These are phyloP conservation scores for Kokia cookei DNA, from an alignment of 441 rosid species.

Conservation along the genomic window DNA sequence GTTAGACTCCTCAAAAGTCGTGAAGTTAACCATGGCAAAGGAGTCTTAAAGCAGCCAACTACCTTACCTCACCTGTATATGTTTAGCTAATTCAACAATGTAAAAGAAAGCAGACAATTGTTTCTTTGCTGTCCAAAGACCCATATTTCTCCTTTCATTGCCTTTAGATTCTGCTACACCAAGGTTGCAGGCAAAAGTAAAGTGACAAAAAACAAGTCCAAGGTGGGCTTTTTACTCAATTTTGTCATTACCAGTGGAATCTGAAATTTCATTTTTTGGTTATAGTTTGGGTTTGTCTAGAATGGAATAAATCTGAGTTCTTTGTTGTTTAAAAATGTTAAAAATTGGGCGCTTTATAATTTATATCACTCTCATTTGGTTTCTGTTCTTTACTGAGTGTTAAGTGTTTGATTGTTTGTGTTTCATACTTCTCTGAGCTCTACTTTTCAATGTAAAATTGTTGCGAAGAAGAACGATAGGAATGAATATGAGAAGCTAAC, in stretches of 20 bases:
- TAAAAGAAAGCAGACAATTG: neutral
- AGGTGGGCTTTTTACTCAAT: neutral
- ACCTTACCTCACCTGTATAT: too few species aligned
- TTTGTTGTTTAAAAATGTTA: neutral
- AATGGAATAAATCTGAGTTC: neutral
- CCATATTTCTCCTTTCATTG: neutral
- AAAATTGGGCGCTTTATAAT: neutral
- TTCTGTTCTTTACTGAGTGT: neutral
- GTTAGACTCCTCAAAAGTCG: neutral
- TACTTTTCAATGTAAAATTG: neutral
- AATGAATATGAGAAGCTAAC: neutral
- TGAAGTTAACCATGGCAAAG: neutral
- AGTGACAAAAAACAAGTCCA: neutral
- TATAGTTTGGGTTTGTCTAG: neutral
- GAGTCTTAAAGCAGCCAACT: neutral
- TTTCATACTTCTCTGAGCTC: neutral
- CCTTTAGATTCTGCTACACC: neutral
- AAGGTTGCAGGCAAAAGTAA: neutral
- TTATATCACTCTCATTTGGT: neutral
- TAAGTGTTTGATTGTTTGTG: neutral
- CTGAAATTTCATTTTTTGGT: neutral
- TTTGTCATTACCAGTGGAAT: neutral
- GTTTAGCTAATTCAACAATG: neutral
- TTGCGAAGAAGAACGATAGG: neutral
- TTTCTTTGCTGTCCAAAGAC: neutral